Conservation (phyloP, 148 eudicot genomes). For the Arbutus unedo region DNA sequence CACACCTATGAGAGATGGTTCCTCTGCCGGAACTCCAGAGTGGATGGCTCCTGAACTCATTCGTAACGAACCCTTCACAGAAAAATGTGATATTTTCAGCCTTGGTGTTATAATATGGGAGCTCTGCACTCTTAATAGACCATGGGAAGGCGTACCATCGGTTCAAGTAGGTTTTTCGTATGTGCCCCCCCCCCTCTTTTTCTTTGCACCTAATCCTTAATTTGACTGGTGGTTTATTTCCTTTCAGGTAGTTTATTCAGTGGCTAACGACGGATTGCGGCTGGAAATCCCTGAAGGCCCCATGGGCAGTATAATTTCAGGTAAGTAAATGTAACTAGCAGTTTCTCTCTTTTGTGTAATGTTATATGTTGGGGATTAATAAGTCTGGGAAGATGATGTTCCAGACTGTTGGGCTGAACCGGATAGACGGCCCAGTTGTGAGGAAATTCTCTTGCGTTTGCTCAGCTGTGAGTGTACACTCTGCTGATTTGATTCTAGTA, state of each 20-base stretch:
- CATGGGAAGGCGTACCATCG: conserved; percentile 55
- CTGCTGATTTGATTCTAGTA: conserved; percentile 28
- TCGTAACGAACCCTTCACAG: conserved; percentile 60
- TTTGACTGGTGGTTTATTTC: background rate
- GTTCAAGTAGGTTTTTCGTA: conserved; percentile 33
- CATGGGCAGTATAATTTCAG: conserved; percentile 65
- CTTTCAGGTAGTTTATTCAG: conserved; percentile 64
- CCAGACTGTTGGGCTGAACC: conserved; percentile 89
- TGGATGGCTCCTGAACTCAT: conserved; percentile 87
- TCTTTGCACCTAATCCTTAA: background rate
- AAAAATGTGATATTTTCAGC: conserved; percentile 72
- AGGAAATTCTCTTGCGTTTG: conserved; percentile 59
- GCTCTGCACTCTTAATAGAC: conserved; percentile 59
- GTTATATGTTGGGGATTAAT: background rate
- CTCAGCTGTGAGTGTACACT: conserved; percentile 53
- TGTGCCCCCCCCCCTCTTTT: too few species aligned
- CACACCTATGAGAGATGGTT: conserved; percentile 39
- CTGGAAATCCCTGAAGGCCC: conserved; percentile 75
- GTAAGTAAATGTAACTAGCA: conserved; percentile 18
- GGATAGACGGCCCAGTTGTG: conserved; percentile 54
- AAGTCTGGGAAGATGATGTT: background rate
- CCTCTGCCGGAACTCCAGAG: conserved; percentile 70
- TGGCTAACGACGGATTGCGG: conserved; percentile 57
- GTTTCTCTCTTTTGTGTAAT: background rate
- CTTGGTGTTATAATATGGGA: conserved; percentile 74